Percentiles rank a stretch among this genome's conserved stretches.
These are phyloP conservation scores for Candida sakaeoensis DNA, from an alignment of 805 yeast species.

Conservation along the genomic window DNA sequence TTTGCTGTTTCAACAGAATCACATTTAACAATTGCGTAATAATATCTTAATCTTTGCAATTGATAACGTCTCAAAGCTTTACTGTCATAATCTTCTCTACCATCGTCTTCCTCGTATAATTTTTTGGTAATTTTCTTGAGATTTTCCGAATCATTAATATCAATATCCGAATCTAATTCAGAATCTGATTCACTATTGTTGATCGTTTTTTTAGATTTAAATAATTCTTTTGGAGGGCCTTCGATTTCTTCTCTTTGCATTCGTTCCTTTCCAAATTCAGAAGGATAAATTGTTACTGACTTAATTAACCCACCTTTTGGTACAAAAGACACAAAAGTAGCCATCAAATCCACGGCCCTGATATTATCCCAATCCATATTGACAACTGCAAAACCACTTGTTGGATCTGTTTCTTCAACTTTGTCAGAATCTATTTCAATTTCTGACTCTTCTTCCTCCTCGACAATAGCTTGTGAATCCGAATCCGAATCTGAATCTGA, in stretches of 20 bases:
- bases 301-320: slow-evolving; percentile 69
- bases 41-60: slow-evolving; percentile 86
- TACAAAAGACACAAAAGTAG: slow-evolving; percentile 81
- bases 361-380: slow-evolving; percentile 97
- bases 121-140: slow-evolving; percentile 63
- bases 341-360: slow-evolving; percentile 82
- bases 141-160: slow-evolving; percentile 44
- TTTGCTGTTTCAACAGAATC: slow-evolving; percentile 70
- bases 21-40: slow-evolving; percentile 86
- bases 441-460: slow-evolving; percentile 50
- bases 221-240: slow-evolving; percentile 89
- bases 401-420: slow-evolving; percentile 87
- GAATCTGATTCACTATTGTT: slow-evolving; percentile 26
- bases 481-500: slow-evolving; percentile 48
- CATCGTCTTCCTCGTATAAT: slow-evolving; percentile 76
- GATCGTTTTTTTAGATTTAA: slow-evolving; percentile 43
- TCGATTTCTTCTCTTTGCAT: slow-evolving; percentile 85
- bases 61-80: slow-evolving; percentile 85
- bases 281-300: slow-evolving; percentile 74
- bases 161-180: slow-evolving; percentile 35
- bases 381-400: slow-evolving; percentile 81
- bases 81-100: slow-evolving; percentile 79
- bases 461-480: slow-evolving; percentile 38
- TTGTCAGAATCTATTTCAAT: slow-evolving; percentile 52
- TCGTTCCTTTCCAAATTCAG: slow-evolving; percentile 89